phyloP scores from a whole-genome alignment of 2,329 filamentous ascomycete genomes.

The Aspergillus puulaauensis region DNA sequence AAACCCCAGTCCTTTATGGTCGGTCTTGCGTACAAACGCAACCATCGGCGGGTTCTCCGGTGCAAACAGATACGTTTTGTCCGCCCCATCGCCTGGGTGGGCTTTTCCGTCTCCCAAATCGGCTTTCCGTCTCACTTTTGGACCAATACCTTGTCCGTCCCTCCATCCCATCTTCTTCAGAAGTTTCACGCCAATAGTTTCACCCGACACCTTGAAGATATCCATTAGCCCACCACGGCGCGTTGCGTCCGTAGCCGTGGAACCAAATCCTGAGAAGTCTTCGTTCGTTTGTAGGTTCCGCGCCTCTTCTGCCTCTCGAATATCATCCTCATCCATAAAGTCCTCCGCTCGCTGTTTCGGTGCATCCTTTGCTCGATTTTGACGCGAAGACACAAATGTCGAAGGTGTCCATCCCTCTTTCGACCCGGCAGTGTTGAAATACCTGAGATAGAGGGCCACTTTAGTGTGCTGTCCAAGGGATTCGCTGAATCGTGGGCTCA shows the following conservation, averaged over 20 bases:
- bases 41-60: constrained; percentile 74
- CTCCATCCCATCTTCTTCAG: constrained; percentile 94
- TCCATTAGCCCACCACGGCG: constrained; percentile 64
- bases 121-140: constrained; percentile 74
- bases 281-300: constrained; percentile 70
- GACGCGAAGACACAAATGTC: constrained; percentile 85
- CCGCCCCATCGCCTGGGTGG: constrained; percentile 38
- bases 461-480: constrained; percentile 34
- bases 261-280: constrained; percentile 74
- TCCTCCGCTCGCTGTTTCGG: constrained; percentile 72
- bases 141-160: constrained; percentile 88
- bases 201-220: constrained; percentile 69
- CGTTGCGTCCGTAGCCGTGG: constrained; percentile 56
- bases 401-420: constrained; percentile 97
- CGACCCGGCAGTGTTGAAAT: constrained; percentile 97
- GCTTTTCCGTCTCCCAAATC: constrained; percentile 58
- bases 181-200: constrained; percentile 83
- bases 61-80: constrained; percentile 73
- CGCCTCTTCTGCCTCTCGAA: constrained; percentile 80
- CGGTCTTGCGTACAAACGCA: constrained; percentile 45
- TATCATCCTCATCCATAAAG: constrained; percentile 97
- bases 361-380: constrained; percentile 71
- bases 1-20: constrained; percentile 49
- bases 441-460: constrained; percentile 54
- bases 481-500: constrained; percentile 50